phyloP scores from a whole-genome alignment of 352 stramenopile genomes.

The Globisporangium perplexum region DNA sequence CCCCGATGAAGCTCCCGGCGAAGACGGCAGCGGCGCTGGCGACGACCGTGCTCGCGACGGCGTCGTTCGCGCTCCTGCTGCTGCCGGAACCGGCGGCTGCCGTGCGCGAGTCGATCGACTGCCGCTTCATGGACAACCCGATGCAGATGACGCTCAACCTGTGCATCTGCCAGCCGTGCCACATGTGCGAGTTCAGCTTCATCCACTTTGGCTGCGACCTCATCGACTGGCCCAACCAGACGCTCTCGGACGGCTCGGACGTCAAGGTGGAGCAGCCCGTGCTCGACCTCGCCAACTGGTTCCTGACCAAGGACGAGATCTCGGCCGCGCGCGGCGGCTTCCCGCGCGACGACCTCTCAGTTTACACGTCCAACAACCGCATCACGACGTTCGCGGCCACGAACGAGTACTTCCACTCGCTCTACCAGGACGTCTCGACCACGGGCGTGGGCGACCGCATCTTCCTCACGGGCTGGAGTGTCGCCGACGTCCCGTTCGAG shows the following conservation, averaged over 20 bases:
- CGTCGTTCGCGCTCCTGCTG: background rate
- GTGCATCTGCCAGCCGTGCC: constrained; percentile 41
- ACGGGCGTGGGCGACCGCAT: constrained; percentile 31
- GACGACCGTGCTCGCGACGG: background rate
- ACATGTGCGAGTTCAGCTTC: constrained; percentile 30
- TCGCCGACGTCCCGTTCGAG: constrained; percentile 48
- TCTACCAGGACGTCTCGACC: constrained; percentile 36
- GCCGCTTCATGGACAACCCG: constrained; percentile 12
- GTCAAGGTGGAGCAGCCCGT: constrained; percentile 27
- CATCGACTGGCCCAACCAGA: constrained; percentile 13
- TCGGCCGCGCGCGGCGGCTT: constrained; percentile 33
- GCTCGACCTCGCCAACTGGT: constrained; percentile 46
- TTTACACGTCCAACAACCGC: constrained; percentile 41
- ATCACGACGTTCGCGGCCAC: constrained; percentile 36
- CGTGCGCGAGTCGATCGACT: constrained; percentile 9
- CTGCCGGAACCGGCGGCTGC: background rate
- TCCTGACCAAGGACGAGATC: constrained; percentile 56
- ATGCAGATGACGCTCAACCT: constrained; percentile 18
- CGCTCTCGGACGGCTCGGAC: constrained; percentile 22
- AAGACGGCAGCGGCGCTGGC: background rate
- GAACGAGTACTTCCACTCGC: constrained; percentile 40
- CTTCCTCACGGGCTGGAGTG: constrained; percentile 50
- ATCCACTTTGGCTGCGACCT: constrained; percentile 13
- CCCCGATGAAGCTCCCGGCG: too few species aligned
- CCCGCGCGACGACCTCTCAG: constrained; percentile 27